phyloP scores from a whole-genome alignment of 192 early-diverging fungal species.

The Gaertneriomyces sp. region DNA sequence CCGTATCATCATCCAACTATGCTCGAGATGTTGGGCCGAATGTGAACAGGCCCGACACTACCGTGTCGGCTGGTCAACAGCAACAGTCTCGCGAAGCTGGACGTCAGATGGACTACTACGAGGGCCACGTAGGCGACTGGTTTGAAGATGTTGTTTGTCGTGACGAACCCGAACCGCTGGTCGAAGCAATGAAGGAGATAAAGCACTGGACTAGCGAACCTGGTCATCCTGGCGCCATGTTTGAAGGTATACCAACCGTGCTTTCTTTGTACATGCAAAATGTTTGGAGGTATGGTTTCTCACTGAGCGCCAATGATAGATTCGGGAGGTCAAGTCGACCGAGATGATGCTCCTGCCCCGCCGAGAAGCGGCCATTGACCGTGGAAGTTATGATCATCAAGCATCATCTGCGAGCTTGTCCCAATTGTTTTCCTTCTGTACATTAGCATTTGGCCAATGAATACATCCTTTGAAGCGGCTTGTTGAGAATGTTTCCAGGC shows the following conservation, averaged over 20 bases:
- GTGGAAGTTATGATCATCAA: neutral
- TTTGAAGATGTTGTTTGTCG: conserved; percentile 6
- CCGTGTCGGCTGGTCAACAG: no score
- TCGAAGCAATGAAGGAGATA: conserved; percentile 4
- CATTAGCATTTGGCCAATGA: neutral
- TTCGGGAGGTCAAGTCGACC: neutral
- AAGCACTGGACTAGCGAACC: conserved; percentile 4
- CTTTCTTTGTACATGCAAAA: neutral
- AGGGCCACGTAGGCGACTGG: conserved; percentile 11
- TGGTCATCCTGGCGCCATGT: conserved; percentile 11
- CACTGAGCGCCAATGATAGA: neutral
- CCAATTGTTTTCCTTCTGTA: neutral
- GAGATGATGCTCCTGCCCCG: conserved; percentile 3
- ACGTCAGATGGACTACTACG: neutral
- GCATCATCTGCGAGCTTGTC: neutral
- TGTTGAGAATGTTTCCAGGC: no score
- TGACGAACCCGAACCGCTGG: conserved; percentile 11
- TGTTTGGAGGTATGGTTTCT: neutral
- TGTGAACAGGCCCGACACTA: no score
- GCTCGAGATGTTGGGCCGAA: no score
- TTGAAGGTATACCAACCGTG: conserved; percentile 6
- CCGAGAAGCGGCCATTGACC: neutral
- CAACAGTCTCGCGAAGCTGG: no score
- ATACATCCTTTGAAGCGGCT: neutral
- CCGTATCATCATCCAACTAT: no score